Percentiles rank a stretch among this genome's conserved stretches.
phyloP scores from a whole-genome alignment of 176 grass and related monocot species.

The Secale cereale region DNA sequence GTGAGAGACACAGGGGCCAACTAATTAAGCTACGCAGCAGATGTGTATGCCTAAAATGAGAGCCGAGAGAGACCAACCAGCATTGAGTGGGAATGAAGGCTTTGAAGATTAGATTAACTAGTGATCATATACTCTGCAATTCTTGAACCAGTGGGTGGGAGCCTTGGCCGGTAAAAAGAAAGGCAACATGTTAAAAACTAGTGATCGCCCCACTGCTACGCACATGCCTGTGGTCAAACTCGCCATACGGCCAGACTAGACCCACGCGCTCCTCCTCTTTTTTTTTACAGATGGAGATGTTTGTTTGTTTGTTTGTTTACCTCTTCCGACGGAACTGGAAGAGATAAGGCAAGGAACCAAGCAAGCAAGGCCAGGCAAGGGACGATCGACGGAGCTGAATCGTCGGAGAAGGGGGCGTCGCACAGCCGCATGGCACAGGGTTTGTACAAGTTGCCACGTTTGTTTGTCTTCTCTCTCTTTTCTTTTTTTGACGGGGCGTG shows the following conservation, averaged over 20 bases:
- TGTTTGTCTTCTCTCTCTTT: too few species aligned
- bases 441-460: not conserved
- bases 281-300: not conserved
- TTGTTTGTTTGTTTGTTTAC: not conserved
- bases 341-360: not conserved
- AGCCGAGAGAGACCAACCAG: not conserved
- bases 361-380: not conserved
- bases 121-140: too few species aligned
- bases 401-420: not conserved
- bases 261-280: not conserved
- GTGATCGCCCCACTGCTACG: not conserved
- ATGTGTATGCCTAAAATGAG: not conserved
- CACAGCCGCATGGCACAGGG: not conserved
- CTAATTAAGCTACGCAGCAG: not conserved
- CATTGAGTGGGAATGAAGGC: not conserved
- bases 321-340: too few species aligned
- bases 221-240: constrained; percentile 18
- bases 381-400: not conserved
- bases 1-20: not conserved
- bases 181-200: constrained; percentile 10
- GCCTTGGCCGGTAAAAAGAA: not conserved
- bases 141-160: too few species aligned
- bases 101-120: not conserved
- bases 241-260: constrained; percentile 8
- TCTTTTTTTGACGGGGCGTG: not conserved